These are phyloP conservation scores for Irpex rosettiformis DNA, from an alignment of 1,284 basidiomycete genomes.

Conservation along the genomic window DNA sequence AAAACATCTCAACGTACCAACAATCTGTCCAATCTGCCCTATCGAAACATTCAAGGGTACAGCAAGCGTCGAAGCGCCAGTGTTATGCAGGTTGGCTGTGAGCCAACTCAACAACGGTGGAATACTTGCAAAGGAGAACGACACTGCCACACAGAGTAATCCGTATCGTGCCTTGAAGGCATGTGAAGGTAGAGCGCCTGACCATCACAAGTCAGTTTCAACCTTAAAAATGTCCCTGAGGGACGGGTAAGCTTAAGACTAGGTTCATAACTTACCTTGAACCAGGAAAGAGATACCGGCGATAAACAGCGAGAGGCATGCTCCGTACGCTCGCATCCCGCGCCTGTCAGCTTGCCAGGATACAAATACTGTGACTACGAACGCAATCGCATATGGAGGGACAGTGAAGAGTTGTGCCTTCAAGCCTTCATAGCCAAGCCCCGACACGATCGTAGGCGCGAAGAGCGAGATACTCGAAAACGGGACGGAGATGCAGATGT, in stretches of 20 bases:
- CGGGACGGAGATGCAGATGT: slow-evolving; percentile 29
- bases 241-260: slow-evolving; percentile 9
- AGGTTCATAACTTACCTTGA: slow-evolving; percentile 24
- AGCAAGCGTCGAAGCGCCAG: slow-evolving; percentile 31
- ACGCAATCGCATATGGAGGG: slow-evolving; percentile 45
- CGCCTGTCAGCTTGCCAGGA: slow-evolving; percentile 15
- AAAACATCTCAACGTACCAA: slow-evolving; percentile 16
- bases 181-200: slow-evolving; percentile 28
- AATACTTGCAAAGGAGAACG: slow-evolving; percentile 33
- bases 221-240: slow-evolving; percentile 8
- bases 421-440: slow-evolving; percentile 41
- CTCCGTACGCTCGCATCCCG: slow-evolving; percentile 14
- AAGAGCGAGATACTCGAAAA: slow-evolving; percentile 34
- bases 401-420: slow-evolving; percentile 55
- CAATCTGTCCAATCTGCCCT: slow-evolving; percentile 35
- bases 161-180: slow-evolving; percentile 32
- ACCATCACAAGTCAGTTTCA: not conserved
- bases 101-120: slow-evolving; percentile 37
- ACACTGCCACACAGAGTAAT: slow-evolving; percentile 32
- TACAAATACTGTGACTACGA: slow-evolving; percentile 29
- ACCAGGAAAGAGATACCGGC: slow-evolving; percentile 17
- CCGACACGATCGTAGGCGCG: slow-evolving; percentile 33
- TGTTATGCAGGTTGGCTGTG: slow-evolving; percentile 32
- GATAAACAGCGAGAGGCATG: slow-evolving; percentile 12
- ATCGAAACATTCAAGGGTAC: slow-evolving; percentile 36